Conservation (phyloP, 805 yeast genomes). For the Candida ortonii region DNA sequence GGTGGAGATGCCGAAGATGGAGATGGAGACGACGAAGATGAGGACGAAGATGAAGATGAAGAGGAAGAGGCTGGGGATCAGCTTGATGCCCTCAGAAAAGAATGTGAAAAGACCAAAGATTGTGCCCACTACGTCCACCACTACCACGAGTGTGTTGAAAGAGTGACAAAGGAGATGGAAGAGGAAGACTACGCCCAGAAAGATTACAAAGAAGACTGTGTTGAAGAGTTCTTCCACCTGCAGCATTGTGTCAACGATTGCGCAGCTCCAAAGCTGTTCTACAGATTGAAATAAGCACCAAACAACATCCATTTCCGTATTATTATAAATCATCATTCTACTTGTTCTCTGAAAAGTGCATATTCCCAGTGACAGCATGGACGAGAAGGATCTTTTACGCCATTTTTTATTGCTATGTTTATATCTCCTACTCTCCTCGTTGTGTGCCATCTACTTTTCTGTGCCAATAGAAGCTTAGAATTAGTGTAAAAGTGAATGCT, state of each 20-base stretch:
- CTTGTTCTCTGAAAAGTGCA: too few relatives aligned
- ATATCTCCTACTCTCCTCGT: too few relatives aligned
- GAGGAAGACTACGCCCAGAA: slow-evolving; percentile 78
- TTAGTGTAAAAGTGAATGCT: too few relatives aligned
- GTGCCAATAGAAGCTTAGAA: too few relatives aligned
- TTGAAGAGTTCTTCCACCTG: slow-evolving; percentile 96
- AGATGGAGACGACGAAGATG: slow-evolving; percentile 38
- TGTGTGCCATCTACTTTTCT: neutral
- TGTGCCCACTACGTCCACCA: slow-evolving; percentile 81
- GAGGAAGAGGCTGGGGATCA: slow-evolving; percentile 67
- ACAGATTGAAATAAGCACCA: slow-evolving; percentile 66
- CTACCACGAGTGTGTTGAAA: slow-evolving; percentile 90
- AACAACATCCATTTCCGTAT: slow-evolving; percentile 5
- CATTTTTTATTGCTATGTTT: too few relatives aligned
- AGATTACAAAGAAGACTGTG: slow-evolving; percentile 92
- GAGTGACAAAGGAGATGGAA: slow-evolving; percentile 85
- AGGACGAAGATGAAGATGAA: slow-evolving; percentile 39
- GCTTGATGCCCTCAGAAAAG: slow-evolving; percentile 60
- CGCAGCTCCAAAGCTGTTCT: slow-evolving; percentile 85
- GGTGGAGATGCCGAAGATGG: slow-evolving; percentile 51
- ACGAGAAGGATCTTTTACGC: too few relatives aligned
- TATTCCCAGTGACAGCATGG: too few relatives aligned
- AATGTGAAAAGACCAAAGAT: slow-evolving; percentile 63
- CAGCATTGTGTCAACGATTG: slow-evolving; percentile 91
- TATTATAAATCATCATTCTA: slow-evolving; percentile 4